These are phyloP conservation scores for Pythium aphanidermatum DNA, from an alignment of 352 stramenopile species.

Conservation along the genomic window DNA sequence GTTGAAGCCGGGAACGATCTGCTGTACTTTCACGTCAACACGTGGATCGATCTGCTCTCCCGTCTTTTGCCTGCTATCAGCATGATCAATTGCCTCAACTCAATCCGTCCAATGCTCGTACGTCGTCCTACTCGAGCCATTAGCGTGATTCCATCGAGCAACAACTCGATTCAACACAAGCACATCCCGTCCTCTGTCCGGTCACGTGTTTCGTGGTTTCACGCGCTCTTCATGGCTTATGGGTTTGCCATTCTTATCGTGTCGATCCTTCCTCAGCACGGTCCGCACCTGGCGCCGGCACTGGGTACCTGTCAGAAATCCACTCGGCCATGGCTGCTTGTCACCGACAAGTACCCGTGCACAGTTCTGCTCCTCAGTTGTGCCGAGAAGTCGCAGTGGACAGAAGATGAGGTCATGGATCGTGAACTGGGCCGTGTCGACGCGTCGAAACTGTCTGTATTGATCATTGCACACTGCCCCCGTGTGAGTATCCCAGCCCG, in stretches of 20 bases:
- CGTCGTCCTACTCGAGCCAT: neutral
- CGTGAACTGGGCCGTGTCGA: neutral
- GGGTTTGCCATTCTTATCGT: neutral
- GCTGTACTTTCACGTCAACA: constrained; percentile 14
- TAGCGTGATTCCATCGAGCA: neutral
- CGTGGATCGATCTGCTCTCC: constrained; percentile 3
- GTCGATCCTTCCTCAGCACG: neutral
- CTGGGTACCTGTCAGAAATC: neutral
- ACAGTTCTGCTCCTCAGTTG: constrained; percentile 19
- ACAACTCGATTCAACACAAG: neutral
- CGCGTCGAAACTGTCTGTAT: neutral
- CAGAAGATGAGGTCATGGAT: neutral
- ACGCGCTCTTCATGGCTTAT: constrained; percentile 1
- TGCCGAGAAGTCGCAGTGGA: neutral
- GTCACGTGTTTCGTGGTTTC: neutral
- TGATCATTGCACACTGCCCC: constrained; percentile 14
- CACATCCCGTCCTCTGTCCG: too few relatives aligned
- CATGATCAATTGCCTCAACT: constrained; percentile 9
- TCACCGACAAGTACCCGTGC: constrained; percentile 10
- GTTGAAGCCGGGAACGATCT: constrained; percentile 10
- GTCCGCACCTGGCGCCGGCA: neutral
- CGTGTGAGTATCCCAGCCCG: constrained; percentile 4
- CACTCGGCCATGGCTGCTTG: constrained; percentile 4
- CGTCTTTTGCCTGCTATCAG: constrained; percentile 5
- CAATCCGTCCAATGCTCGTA: constrained; percentile 3